phyloP scores from a whole-genome alignment of 257 asterid genomes.

The Anisodus tanguticus region DNA sequence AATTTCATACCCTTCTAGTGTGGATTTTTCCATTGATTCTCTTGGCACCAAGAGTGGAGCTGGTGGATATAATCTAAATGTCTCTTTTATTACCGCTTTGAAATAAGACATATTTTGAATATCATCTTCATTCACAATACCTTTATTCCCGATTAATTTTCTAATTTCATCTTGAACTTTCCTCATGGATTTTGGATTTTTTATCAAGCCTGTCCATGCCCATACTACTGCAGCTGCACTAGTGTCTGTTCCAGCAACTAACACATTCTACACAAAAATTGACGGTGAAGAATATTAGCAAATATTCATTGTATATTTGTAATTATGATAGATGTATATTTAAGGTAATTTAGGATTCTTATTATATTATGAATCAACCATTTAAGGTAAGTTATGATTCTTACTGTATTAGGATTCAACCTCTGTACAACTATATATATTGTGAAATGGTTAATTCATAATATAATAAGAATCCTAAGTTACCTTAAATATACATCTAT shows the following conservation, averaged over 20 bases:
- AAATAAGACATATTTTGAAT: neutral
- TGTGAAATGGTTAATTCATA: too few species aligned
- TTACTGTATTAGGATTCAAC: too few species aligned
- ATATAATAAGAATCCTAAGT: too few species aligned
- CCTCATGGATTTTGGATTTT: neutral
- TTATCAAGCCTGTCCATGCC: neutral
- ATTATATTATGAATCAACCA: too few species aligned
- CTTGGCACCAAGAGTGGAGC: neutral
- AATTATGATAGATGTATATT: too few species aligned
- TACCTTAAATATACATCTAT: too few species aligned
- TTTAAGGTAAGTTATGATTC: too few species aligned
- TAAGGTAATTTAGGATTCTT: too few species aligned
- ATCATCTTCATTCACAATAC: neutral
- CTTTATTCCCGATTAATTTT: neutral
- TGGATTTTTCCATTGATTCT: neutral
- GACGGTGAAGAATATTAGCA: too few species aligned
- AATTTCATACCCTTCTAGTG: neutral
- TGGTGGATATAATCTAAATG: neutral
- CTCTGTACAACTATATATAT: too few species aligned
- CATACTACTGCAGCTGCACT: neutral
- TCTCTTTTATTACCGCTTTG: neutral
- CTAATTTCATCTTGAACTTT: neutral
- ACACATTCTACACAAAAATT: neutral
- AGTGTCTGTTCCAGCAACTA: conserved; percentile 1
- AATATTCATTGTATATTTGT: too few species aligned